phyloP scores from a whole-genome alignment of 352 stramenopile genomes.

The Pseudoperonospora humuli region DNA sequence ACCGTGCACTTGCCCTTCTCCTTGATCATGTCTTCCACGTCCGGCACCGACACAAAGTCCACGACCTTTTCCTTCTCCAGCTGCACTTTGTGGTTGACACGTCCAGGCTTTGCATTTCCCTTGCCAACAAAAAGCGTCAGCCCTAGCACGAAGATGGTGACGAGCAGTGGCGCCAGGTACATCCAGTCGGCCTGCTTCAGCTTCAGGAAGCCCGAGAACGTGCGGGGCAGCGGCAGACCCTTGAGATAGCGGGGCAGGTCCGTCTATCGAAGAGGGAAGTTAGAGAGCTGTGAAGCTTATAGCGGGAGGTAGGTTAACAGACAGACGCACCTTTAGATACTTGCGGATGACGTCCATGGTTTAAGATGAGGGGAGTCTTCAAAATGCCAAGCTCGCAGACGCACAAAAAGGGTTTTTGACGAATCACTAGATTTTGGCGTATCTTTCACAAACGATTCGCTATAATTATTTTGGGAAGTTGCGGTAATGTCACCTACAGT shows the following conservation, averaged over 20 bases:
- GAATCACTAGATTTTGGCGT: background rate
- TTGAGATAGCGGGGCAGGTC: slow-evolving; percentile 80
- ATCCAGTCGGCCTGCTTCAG: slow-evolving; percentile 81
- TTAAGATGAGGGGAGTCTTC: slow-evolving; percentile 3
- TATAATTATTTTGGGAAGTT: slow-evolving; percentile 3
- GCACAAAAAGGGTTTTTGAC: background rate
- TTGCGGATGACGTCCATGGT: slow-evolving; percentile 74
- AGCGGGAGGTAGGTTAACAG: background rate
- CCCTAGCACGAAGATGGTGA: slow-evolving; percentile 66
- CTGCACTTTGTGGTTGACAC: slow-evolving; percentile 59
- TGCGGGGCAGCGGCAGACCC: slow-evolving; percentile 70
- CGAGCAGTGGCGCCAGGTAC: slow-evolving; percentile 73
- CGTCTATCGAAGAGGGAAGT: slow-evolving; percentile 18
- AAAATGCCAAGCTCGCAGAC: slow-evolving; percentile 6
- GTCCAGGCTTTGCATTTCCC: slow-evolving; percentile 37
- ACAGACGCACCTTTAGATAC: slow-evolving; percentile 54
- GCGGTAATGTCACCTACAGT: no score
- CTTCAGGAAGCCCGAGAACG: slow-evolving; percentile 75
- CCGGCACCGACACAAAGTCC: slow-evolving; percentile 49
- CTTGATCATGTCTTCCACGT: slow-evolving; percentile 71
- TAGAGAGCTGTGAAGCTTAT: background rate
- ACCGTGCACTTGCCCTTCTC: slow-evolving; percentile 80
- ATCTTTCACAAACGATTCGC: slow-evolving; percentile 4
- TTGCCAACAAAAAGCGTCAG: slow-evolving; percentile 66
- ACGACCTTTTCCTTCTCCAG: slow-evolving; percentile 83